A percentile compares a stretch with the other conserved stretches of the same genome.
Conservation (phyloP, 371 early-diverging fungal genomes). For the Mortierella sp. region DNA sequence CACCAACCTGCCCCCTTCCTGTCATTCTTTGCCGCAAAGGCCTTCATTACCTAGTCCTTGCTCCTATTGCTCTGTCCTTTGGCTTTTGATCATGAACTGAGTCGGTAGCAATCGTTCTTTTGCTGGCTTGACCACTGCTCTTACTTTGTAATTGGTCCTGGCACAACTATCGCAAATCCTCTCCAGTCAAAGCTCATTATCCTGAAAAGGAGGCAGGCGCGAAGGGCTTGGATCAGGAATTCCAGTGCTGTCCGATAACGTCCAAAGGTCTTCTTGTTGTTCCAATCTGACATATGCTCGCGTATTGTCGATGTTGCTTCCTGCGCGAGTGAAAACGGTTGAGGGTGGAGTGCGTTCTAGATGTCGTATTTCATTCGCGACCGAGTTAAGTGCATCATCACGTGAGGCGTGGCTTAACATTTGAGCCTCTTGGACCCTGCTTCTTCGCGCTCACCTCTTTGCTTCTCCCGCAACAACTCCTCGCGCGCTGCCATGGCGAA, state of each 20-base stretch:
- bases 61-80: too few relatives aligned
- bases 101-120: too few relatives aligned
- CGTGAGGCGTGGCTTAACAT: too few relatives aligned
- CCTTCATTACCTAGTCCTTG: not conserved
- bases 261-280: constrained; percentile 37
- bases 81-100: too few relatives aligned
- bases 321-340: too few relatives aligned
- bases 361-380: not conserved
- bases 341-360: not conserved
- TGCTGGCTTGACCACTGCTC: too few relatives aligned
- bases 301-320: constrained; percentile 20
- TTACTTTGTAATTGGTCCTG: too few relatives aligned
- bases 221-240: constrained; percentile 12
- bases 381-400: too few relatives aligned
- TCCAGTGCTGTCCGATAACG: constrained; percentile 45
- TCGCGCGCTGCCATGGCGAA: constrained; percentile 8
- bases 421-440: too few relatives aligned
- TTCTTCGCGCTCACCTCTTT: not conserved
- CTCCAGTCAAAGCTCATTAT: too few relatives aligned
- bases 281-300: constrained; percentile 40
- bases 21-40: not conserved
- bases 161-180: too few relatives aligned
- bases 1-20: not conserved
- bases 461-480: not conserved
- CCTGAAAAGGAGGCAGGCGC: too few relatives aligned